These are phyloP conservation scores for Melanogaster broomeanus DNA, from an alignment of 768 basidiomycete genomes.

Conservation along the genomic window DNA sequence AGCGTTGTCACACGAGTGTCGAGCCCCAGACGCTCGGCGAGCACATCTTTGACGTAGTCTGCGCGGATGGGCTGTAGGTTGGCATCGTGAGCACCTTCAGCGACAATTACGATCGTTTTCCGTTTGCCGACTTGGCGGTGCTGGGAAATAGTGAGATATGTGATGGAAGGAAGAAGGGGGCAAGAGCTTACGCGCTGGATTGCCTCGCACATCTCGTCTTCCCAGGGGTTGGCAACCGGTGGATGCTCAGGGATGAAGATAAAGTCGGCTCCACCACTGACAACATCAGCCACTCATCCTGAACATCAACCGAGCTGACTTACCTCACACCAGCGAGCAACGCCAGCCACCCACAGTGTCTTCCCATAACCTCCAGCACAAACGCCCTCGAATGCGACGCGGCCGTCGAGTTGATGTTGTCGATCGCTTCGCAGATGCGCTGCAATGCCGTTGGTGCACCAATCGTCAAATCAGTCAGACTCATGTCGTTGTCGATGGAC, in stretches of 20 bases:
- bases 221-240: slow-evolving; percentile 79
- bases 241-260: slow-evolving; percentile 97
- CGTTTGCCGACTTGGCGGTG: slow-evolving; percentile 92
- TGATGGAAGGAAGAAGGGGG: background rate
- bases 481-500: slow-evolving; percentile 99
- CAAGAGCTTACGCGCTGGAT: slow-evolving; percentile 66
- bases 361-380: slow-evolving; percentile 99
- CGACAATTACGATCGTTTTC: slow-evolving; percentile 97
- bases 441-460: slow-evolving; percentile 95
- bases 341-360: slow-evolving; percentile 99
- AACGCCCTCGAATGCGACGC: slow-evolving; percentile 96
- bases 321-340: slow-evolving; percentile 89
- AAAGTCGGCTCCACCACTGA: slow-evolving; percentile 89
- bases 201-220: slow-evolving; percentile 85
- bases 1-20: slow-evolving; percentile 97
- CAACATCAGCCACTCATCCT: slow-evolving; percentile 8
- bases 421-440: slow-evolving; percentile 96
- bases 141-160: slow-evolving; percentile 40
- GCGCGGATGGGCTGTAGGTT: slow-evolving; percentile 90
- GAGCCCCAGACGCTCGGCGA: slow-evolving; percentile 82
- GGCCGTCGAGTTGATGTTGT: slow-evolving; percentile 97
- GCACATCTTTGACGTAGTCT: slow-evolving; percentile 87
- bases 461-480: slow-evolving; percentile 95
- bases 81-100: slow-evolving; percentile 91
- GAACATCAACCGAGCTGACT: slow-evolving; percentile 19